Percentiles rank a stretch among this genome's conserved stretches.
Evolutionary conservation across 148 eudicot species (phyloP).

Genomic region (Silene conica): DNA sequence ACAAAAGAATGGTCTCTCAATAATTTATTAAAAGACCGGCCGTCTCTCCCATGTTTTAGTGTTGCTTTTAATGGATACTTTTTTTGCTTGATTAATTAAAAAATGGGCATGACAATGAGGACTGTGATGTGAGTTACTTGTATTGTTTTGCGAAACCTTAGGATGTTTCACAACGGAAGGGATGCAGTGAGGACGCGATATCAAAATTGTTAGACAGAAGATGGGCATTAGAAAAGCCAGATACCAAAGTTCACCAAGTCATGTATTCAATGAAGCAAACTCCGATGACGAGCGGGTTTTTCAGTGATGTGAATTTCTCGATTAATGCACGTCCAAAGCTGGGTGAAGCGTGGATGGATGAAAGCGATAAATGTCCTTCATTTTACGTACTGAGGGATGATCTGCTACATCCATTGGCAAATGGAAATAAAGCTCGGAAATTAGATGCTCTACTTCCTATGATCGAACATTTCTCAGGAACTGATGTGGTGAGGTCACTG

Average conservation of each 20-base stretch:
- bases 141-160: slow-evolving; percentile 17
- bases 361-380: slow-evolving; percentile 30
- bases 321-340: slow-evolving; percentile 53
- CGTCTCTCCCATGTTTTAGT: too few species aligned
- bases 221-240: slow-evolving; percentile 74
- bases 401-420: slow-evolving; percentile 80
- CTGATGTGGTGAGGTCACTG: slow-evolving; percentile 73
- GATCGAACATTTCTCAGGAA: slow-evolving; percentile 66
- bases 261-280: slow-evolving; percentile 29
- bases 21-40: too few species aligned
- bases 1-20: too few species aligned
- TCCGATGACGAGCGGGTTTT: slow-evolving; percentile 19
- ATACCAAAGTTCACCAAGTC: slow-evolving; percentile 66
- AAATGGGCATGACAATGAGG: not conserved
- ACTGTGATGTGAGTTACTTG: not conserved
- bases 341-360: slow-evolving; percentile 41
- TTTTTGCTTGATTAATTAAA: not conserved
- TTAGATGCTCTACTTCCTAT: slow-evolving; percentile 84
- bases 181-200: slow-evolving; percentile 32
- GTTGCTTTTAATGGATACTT: too few species aligned
- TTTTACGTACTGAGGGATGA: slow-evolving; percentile 94
- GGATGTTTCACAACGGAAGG: slow-evolving; percentile 33
- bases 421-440: slow-evolving; percentile 94
- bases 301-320: slow-evolving; percentile 39
- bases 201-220: slow-evolving; percentile 57